These are phyloP conservation scores for Hypholoma fasciculare DNA, from an alignment of 768 basidiomycete genomes.

Conservation along the genomic window DNA sequence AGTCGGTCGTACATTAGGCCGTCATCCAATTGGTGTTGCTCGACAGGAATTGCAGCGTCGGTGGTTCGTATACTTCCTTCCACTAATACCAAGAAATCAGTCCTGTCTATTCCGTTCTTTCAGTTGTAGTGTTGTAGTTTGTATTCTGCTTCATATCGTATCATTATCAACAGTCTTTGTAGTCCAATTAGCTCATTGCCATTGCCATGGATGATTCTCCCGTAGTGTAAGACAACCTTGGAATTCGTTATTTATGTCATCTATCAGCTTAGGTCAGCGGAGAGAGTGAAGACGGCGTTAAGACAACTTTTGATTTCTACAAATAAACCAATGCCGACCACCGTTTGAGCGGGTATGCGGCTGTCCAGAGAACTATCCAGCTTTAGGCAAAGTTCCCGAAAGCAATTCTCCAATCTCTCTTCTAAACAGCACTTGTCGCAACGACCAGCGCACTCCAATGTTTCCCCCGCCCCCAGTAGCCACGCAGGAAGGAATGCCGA, in stretches of 20 bases:
- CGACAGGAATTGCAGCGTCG: not conserved
- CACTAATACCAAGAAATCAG: constrained; percentile 1
- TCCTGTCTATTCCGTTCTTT: not conserved
- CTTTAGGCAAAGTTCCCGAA: not conserved
- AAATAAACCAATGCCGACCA: not conserved
- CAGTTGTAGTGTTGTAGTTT: not conserved
- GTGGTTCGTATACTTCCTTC: not conserved
- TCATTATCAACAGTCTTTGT: constrained; percentile 6
- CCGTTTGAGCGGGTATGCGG: not conserved
- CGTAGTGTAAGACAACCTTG: not conserved
- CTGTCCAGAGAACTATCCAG: not conserved
- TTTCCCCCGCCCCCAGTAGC: too few species aligned
- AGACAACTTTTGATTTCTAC: not conserved
- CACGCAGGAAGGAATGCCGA: not conserved
- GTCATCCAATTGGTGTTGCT: not conserved
- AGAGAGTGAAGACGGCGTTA: too few species aligned
- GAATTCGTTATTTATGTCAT: not conserved
- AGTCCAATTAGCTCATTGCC: not conserved
- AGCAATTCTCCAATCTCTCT: too few species aligned
- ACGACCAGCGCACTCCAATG: too few species aligned
- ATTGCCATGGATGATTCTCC: not conserved
- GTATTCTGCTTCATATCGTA: constrained; percentile 2
- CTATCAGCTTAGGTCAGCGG: not conserved
- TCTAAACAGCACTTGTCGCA: too few species aligned
- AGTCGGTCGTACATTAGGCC: not conserved